Conservation (phyloP, 495 filamentous ascomycete species). For the Tuber umbilicatum region DNA sequence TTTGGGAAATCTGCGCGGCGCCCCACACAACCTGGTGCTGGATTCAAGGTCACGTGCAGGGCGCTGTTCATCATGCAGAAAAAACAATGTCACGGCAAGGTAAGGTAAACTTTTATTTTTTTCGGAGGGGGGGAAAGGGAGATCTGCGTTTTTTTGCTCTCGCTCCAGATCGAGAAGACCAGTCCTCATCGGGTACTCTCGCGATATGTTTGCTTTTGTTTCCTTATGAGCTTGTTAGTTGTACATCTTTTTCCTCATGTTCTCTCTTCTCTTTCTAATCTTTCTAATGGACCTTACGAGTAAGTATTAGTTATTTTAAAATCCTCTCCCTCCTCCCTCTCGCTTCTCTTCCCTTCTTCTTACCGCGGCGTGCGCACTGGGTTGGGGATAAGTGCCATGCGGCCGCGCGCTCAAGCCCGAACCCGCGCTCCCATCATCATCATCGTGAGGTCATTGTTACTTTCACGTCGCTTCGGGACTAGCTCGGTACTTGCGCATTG, state of each 20-base stretch:
- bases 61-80: neutral
- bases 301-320: conserved; percentile 4
- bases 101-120: neutral
- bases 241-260: neutral
- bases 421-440: neutral
- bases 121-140: neutral
- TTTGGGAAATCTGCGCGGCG: neutral
- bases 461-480: neutral
- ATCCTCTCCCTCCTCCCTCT: neutral
- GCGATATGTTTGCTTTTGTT: neutral
- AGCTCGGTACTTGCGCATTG: neutral
- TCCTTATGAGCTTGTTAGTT: neutral
- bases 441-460: conserved; percentile 1
- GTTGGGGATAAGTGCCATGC: neutral
- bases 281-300: neutral
- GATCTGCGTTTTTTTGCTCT: neutral
- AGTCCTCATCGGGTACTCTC: neutral
- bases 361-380: neutral
- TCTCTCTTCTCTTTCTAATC: neutral
- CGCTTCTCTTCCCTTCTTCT: neutral
- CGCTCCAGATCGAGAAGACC: neutral
- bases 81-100: neutral
- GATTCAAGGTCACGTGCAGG: neutral
- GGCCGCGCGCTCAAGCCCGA: neutral
- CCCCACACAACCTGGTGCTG: neutral